These are phyloP conservation scores for Penicillium odoratum DNA, from an alignment of 495 filamentous ascomycete genomes.

Conservation along the genomic window DNA sequence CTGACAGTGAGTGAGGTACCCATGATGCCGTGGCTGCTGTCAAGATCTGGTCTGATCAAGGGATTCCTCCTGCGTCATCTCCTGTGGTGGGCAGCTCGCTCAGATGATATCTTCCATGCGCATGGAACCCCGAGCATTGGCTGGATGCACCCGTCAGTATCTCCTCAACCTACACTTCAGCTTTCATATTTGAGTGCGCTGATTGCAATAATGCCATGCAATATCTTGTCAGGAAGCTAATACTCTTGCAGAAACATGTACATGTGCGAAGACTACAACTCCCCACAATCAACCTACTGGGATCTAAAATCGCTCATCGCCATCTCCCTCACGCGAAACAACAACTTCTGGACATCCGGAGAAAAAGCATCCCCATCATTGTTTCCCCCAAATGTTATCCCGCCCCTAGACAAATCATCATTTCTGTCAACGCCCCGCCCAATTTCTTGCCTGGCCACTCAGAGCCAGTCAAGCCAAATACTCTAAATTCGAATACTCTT, in stretches of 20 bases:
- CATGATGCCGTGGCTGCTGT: conserved; percentile 55
- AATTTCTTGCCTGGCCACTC: conserved; percentile 47
- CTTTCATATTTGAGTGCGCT: too few species aligned
- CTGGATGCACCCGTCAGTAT: conserved; percentile 59
- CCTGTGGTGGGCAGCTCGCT: conserved; percentile 73
- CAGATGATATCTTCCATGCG: conserved; percentile 45
- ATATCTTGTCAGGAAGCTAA: too few species aligned
- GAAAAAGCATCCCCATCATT: conserved; percentile 11
- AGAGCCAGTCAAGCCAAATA: conserved; percentile 76
- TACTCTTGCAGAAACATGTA: conserved; percentile 58
- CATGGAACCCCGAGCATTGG: conserved; percentile 71
- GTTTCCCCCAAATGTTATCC: conserved; percentile 2
- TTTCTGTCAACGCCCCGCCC: conserved; percentile 15
- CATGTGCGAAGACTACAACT: conserved; percentile 75
- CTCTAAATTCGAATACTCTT: conserved; percentile 68
- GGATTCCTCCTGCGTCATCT: conserved; percentile 69
- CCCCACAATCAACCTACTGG: conserved; percentile 69
- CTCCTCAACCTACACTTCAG: too few species aligned
- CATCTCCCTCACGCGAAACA: conserved; percentile 58
- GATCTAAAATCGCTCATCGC: conserved; percentile 69
- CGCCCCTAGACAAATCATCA: conserved; percentile 20
- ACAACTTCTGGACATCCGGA: conserved; percentile 69
- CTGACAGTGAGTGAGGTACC: conserved; percentile 58
- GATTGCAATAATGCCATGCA: too few species aligned
- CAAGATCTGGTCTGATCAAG: conserved; percentile 63